These are phyloP conservation scores for Fusarium subglutinans DNA, from an alignment of 2,329 filamentous ascomycete species.

Conservation along the genomic window DNA sequence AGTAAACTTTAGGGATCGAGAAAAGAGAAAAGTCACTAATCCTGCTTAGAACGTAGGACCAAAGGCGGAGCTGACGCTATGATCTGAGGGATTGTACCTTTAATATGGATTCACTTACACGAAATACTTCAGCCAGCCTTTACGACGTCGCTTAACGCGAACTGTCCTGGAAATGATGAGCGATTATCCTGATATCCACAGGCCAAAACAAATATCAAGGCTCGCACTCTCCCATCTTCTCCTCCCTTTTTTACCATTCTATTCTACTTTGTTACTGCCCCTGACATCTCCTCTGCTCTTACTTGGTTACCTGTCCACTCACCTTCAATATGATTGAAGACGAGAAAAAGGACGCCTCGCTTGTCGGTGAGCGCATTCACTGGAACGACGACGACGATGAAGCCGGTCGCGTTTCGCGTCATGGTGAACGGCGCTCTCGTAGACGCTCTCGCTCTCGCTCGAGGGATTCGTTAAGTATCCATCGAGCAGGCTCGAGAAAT, in stretches of 20 bases:
- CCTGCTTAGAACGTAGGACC: background rate
- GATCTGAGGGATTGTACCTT: background rate
- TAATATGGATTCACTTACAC: background rate
- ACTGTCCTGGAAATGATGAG: background rate
- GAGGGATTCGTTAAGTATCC: background rate
- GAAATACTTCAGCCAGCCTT: background rate
- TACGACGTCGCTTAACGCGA: background rate
- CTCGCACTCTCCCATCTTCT: background rate
- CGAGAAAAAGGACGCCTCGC: background rate
- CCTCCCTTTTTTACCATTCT: background rate
- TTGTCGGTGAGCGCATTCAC: slow-evolving; percentile 3
- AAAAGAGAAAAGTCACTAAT: background rate
- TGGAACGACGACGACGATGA: slow-evolving; percentile 5
- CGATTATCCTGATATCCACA: background rate
- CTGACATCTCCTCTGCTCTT: too few relatives aligned
- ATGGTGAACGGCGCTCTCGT: background rate
- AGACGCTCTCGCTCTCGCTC: background rate
- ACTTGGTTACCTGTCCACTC: background rate
- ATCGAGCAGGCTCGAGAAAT: background rate
- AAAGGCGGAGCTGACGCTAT: background rate
- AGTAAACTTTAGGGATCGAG: background rate
- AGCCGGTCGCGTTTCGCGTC: background rate
- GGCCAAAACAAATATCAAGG: background rate
- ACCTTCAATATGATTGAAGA: background rate
- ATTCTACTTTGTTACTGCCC: background rate